Evolutionary conservation across 768 basidiomycete genomes (phyloP).

Genomic region (Russula compacta): DNA sequence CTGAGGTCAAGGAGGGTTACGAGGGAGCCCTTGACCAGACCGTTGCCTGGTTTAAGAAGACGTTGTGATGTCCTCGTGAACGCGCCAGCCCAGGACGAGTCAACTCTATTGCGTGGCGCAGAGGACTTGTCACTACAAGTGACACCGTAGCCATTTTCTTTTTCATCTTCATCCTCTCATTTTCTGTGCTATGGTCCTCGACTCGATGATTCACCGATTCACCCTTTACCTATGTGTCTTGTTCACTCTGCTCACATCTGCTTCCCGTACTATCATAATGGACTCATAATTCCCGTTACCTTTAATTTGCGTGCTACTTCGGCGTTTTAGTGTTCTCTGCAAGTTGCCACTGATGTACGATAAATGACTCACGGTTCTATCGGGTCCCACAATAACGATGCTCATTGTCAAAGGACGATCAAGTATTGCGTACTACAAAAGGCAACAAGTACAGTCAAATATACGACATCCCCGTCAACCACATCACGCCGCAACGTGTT

Average conservation of each 20-base stretch:
- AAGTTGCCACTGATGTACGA: background rate
- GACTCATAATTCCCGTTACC: background rate
- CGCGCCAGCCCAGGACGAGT: too few relatives aligned
- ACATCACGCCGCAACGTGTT: background rate
- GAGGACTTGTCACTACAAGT: too few relatives aligned
- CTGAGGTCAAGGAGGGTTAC: conserved; percentile 37
- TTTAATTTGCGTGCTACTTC: background rate
- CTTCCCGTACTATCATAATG: background rate
- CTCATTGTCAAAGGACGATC: background rate
- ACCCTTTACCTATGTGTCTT: background rate
- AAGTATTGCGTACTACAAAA: too few relatives aligned
- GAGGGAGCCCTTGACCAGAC: conserved; percentile 37
- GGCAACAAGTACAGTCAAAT: background rate
- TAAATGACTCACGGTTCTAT: background rate
- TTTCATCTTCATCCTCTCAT: background rate
- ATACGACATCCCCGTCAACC: background rate
- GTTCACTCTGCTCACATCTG: background rate
- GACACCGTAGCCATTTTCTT: background rate
- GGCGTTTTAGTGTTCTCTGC: background rate
- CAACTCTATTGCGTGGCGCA: too few relatives aligned
- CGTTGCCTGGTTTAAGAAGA: conserved; percentile 35
- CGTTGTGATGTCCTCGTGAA: conserved; percentile 20
- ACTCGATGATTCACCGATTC: background rate
- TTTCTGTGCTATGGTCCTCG: background rate
- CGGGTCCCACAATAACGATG: background rate